Percentiles rank a stretch among this genome's conserved stretches.
Evolutionary conservation across 75 land plant genomes (phyloP).

Genomic region (Pinus taeda): DNA sequence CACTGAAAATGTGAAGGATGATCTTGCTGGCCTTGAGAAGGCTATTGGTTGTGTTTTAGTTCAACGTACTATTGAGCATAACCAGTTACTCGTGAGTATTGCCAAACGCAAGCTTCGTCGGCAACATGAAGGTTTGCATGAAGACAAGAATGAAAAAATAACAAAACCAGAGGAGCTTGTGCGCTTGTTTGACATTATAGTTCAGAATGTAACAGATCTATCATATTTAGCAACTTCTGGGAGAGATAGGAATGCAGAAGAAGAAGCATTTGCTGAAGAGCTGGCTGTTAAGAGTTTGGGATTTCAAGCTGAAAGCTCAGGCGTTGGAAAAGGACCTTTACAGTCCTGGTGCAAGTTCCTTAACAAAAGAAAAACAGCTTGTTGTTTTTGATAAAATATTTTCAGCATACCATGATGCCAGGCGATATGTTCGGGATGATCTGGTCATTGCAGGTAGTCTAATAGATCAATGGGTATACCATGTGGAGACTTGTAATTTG

Average conservation of each 20-base stretch:
- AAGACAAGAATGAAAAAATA: slow-evolving; percentile 66
- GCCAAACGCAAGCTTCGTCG: slow-evolving; percentile 67
- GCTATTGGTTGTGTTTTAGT: slow-evolving; percentile 86
- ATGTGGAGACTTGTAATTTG: too few relatives aligned
- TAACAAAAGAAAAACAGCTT: slow-evolving; percentile 75
- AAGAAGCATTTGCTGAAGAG: slow-evolving; percentile 64
- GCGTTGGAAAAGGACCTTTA: slow-evolving; percentile 82
- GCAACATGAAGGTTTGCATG: slow-evolving; percentile 25
- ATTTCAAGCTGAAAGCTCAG: slow-evolving; percentile 88
- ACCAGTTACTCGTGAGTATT: slow-evolving; percentile 59
- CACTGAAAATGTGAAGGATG: slow-evolving; percentile 83
- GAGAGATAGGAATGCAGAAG: slow-evolving; percentile 74
- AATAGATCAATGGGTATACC: too few relatives aligned
- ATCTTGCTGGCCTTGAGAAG: slow-evolving; percentile 83
- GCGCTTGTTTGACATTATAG: slow-evolving; percentile 78
- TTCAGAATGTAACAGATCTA: slow-evolving; percentile 88
- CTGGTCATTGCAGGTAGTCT: too few relatives aligned
- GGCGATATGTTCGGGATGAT: slow-evolving; percentile 77
- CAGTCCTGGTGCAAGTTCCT: slow-evolving; percentile 41
- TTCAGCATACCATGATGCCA: slow-evolving; percentile 89
- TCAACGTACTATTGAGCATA: slow-evolving; percentile 83
- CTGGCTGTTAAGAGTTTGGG: slow-evolving; percentile 45
- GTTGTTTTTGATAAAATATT: slow-evolving; percentile 86
- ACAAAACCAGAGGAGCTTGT: slow-evolving; percentile 95
- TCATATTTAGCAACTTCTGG: slow-evolving; percentile 87